Conservation (phyloP, 2,329 filamentous ascomycete species). For the Apiospora kogelbergensis region DNA sequence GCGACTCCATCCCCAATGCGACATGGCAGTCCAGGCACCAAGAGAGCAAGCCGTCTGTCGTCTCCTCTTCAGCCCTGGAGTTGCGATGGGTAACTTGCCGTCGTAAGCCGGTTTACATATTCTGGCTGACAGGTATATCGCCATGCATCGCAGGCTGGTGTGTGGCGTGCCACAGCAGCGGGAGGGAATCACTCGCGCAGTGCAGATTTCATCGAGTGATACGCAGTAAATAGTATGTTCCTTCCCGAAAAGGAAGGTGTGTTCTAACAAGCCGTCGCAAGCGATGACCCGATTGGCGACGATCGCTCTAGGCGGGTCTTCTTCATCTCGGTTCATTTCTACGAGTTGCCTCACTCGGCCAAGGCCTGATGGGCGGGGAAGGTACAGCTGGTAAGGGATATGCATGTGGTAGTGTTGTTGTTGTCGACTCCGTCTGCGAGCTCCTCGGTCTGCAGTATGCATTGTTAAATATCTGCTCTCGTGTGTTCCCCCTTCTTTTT, state of each 20-base stretch:
- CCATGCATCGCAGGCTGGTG: not conserved
- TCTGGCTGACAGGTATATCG: not conserved
- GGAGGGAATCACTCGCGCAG: too few relatives aligned
- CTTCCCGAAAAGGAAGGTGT: not conserved
- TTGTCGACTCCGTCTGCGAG: too few relatives aligned
- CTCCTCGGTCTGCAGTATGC: not conserved
- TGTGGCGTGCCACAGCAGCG: not conserved
- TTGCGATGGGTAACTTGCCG: not conserved
- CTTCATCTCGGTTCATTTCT: slow-evolving; percentile 2
- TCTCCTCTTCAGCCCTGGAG: not conserved
- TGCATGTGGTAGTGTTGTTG: not conserved
- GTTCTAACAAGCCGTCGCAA: not conserved
- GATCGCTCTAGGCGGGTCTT: not conserved
- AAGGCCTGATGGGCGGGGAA: not conserved
- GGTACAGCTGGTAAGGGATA: not conserved
- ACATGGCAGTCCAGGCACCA: not conserved
- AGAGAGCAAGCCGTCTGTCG: not conserved
- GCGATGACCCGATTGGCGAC: not conserved
- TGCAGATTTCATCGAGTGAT: too few relatives aligned
- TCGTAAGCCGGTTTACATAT: not conserved
- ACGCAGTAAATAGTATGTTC: not conserved
- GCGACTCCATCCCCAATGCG: not conserved
- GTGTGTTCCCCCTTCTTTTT: not conserved
- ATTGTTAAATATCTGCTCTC: not conserved
- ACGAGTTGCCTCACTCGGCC: not conserved